phyloP scores from a whole-genome alignment of 2,329 filamentous ascomycete species.

The Microcyclospora tardicrescens region DNA sequence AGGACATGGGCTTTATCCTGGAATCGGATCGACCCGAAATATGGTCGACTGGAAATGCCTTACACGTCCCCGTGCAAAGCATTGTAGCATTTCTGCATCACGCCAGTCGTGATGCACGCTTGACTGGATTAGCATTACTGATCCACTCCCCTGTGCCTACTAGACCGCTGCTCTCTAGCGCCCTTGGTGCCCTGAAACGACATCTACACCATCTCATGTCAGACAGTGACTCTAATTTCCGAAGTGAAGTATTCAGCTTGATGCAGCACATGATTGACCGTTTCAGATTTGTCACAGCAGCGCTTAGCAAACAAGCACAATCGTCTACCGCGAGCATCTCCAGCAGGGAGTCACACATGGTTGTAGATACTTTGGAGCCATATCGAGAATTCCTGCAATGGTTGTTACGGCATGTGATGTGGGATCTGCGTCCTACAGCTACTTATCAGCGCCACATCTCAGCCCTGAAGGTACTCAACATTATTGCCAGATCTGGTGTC shows the following conservation, averaged over 20 bases:
- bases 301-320: slow-evolving; percentile 25
- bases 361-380: slow-evolving; percentile 1
- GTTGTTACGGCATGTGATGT: slow-evolving; percentile 59
- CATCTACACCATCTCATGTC: slow-evolving; percentile 63
- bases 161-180: slow-evolving; percentile 51
- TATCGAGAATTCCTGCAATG: slow-evolving; percentile 49
- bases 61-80: slow-evolving; percentile 39
- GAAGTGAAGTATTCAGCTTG: slow-evolving; percentile 65
- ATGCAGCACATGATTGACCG: slow-evolving; percentile 66
- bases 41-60: slow-evolving; percentile 23
- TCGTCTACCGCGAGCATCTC: background rate
- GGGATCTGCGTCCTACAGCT: slow-evolving; percentile 64
- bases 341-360: background rate
- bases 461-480: slow-evolving; percentile 55
- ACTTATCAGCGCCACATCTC: slow-evolving; percentile 86
- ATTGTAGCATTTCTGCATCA: slow-evolving; percentile 27
- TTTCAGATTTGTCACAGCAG: slow-evolving; percentile 52
- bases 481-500: slow-evolving; percentile 57
- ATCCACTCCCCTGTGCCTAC: slow-evolving; percentile 64
- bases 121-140: slow-evolving; percentile 70
- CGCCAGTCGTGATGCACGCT: slow-evolving; percentile 42
- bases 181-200: slow-evolving; percentile 49
- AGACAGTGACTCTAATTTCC: slow-evolving; percentile 74
- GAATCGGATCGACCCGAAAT: slow-evolving; percentile 18
- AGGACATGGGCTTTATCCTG: slow-evolving; percentile 33